These are phyloP conservation scores for Leccinellum albellum DNA, from an alignment of 768 basidiomycete species.

Conservation along the genomic window DNA sequence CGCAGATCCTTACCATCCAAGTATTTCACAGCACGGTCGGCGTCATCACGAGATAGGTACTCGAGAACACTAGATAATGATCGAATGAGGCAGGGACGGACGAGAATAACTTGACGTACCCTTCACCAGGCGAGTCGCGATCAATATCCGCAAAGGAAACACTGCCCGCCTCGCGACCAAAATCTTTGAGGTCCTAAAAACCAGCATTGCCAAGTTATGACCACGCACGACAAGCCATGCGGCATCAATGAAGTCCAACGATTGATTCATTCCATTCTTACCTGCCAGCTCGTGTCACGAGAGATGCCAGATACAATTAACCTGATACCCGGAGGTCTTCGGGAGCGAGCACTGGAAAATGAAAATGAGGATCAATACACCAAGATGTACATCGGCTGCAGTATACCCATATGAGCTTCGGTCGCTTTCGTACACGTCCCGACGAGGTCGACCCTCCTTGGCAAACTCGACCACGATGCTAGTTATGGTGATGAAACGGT, in stretches of 20 bases:
- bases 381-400: not conserved
- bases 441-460: conserved; percentile 84
- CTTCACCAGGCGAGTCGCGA: conserved; percentile 78
- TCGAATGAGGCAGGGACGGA: conserved; percentile 1
- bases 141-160: conserved; percentile 96
- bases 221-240: conserved; percentile 16
- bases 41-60: conserved; percentile 84
- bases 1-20: conserved; percentile 86
- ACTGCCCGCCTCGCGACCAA: conserved; percentile 89
- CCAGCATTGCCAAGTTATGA: conserved; percentile 28
- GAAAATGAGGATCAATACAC: conserved; percentile 13
- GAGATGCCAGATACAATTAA: conserved; percentile 86
- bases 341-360: conserved; percentile 54
- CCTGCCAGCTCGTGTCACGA: conserved; percentile 98
- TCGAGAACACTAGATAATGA: conserved; percentile 69
- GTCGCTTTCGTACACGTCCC: conserved; percentile 65
- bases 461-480: conserved; percentile 97
- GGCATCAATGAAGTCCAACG: conserved; percentile 13
- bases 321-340: conserved; percentile 77
- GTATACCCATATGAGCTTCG: conserved; percentile 51
- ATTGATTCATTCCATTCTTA: conserved; percentile 42
- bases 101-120: conserved; percentile 48
- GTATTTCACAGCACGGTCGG: conserved; percentile 87
- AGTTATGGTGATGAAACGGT: conserved; percentile 1
- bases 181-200: conserved; percentile 93